Evolutionary conservation across 2,329 filamentous ascomycete genomes (phyloP).

Genomic region (Pseudodiploospora longispora): DNA sequence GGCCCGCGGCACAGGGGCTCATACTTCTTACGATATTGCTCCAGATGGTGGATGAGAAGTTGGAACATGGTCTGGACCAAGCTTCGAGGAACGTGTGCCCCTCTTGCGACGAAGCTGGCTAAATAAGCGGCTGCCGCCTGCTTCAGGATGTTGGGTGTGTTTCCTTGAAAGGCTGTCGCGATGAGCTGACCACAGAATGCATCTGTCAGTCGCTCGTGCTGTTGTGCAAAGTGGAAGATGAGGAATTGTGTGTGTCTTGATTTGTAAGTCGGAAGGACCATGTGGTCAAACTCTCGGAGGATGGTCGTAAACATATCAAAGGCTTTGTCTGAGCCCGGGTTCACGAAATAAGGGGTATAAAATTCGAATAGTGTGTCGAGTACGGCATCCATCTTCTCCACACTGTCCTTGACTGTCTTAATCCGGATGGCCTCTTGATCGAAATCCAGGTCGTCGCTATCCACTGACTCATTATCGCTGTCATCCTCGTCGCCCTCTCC

Average conservation of each 20-base stretch:
- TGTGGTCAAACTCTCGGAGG: conserved; percentile 75
- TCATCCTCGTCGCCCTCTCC: conserved; percentile 45
- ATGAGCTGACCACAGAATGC: conserved; percentile 71
- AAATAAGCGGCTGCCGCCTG: conserved; percentile 88
- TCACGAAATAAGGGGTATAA: conserved; percentile 65
- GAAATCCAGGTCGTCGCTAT: conserved; percentile 60
- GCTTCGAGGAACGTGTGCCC: conserved; percentile 67
- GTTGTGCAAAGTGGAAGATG: conserved; percentile 89
- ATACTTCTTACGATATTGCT: conserved; percentile 63
- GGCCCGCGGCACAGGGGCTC: conserved; percentile 72
- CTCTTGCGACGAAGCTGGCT: conserved; percentile 87
- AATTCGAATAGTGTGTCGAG: conserved; percentile 81
- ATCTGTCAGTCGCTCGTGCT: conserved; percentile 68
- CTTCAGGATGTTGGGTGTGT: conserved; percentile 63
- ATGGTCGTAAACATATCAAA: conserved; percentile 70
- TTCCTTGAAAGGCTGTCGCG: conserved; percentile 42
- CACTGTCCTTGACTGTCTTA: conserved; percentile 67
- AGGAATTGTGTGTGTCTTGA: conserved; percentile 93
- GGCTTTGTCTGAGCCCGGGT: conserved; percentile 59
- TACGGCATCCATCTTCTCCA: conserved; percentile 85
- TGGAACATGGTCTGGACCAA: conserved; percentile 78
- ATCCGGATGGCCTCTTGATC: conserved; percentile 56
- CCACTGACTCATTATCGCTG: conserved; percentile 63
- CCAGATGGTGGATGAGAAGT: conserved; percentile 69
- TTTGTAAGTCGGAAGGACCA: conserved; percentile 83